Percentiles rank a stretch among this genome's conserved stretches.
These are phyloP conservation scores for Hortiboletus rubellus DNA, from an alignment of 1,284 basidiomycete genomes.

Conservation along the genomic window DNA sequence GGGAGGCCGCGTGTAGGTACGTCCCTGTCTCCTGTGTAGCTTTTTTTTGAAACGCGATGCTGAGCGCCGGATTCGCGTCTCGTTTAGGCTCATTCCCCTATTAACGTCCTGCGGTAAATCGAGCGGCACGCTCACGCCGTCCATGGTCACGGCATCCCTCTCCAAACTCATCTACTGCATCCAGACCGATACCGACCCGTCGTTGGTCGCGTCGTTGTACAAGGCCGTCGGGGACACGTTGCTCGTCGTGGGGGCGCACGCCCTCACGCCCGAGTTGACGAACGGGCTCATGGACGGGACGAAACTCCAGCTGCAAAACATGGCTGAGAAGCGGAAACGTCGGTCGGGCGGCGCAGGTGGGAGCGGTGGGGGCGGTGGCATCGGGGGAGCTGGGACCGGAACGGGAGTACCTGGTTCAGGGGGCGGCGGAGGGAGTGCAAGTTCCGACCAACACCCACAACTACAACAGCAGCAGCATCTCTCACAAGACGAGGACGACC, in stretches of 20 bases:
- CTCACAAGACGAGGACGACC: conserved; percentile 38
- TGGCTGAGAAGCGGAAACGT: conserved; percentile 65
- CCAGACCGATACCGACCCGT: conserved; percentile 64
- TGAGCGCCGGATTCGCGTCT: neutral
- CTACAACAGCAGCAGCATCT: neutral
- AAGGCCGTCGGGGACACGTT: conserved; percentile 72
- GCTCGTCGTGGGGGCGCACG: conserved; percentile 54
- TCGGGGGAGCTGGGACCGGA: conserved; percentile 36
- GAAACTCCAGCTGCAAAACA: conserved; percentile 61
- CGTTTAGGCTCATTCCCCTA: conserved; percentile 67
- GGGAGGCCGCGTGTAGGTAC: conserved; percentile 56
- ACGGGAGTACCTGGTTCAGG: conserved; percentile 1
- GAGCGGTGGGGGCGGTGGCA: conserved; percentile 26
- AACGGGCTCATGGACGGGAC: conserved; percentile 62
- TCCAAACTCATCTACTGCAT: conserved; percentile 67
- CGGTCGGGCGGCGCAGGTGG: conserved; percentile 54
- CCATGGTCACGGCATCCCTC: conserved; percentile 71
- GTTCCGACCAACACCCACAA: neutral
- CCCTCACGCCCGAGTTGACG: conserved; percentile 53
- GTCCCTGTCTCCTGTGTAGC: neutral
- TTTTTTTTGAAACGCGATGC: neutral
- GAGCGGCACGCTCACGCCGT: conserved; percentile 62
- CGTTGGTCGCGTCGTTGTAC: conserved; percentile 76
- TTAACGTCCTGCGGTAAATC: conserved; percentile 70
- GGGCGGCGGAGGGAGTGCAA: neutral